phyloP scores from a whole-genome alignment of 805 yeast species.

The Wickerhamiella siamensis region DNA sequence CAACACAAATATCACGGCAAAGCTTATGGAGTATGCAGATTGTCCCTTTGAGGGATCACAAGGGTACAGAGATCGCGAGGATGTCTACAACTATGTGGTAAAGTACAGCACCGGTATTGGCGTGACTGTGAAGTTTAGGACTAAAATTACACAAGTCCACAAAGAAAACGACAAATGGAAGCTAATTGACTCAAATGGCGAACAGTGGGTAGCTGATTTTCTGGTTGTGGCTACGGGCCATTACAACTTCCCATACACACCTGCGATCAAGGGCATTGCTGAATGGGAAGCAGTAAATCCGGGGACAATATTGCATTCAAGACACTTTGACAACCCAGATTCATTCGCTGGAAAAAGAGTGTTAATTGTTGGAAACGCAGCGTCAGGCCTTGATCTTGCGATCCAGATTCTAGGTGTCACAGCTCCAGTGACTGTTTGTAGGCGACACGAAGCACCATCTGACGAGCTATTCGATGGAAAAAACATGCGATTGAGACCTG shows the following conservation, averaged over 20 bases:
- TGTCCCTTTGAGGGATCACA: constrained; percentile 37
- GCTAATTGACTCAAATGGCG: constrained; percentile 25
- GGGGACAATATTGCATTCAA: constrained; percentile 37
- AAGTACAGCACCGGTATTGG: constrained; percentile 35
- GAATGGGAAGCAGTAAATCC: constrained; percentile 21
- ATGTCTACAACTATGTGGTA: constrained; percentile 47
- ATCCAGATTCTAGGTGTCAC: constrained; percentile 39
- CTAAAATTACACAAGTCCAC: constrained; percentile 34
- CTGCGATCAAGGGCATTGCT: constrained; percentile 39
- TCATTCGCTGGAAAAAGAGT: constrained; percentile 34
- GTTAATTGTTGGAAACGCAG: constrained; percentile 60
- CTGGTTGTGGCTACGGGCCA: constrained; percentile 53
- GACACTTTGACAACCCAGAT: constrained; percentile 35
- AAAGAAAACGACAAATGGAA: constrained; percentile 30
- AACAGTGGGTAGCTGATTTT: constrained; percentile 33
- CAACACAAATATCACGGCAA: constrained; percentile 55
- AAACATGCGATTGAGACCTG: constrained; percentile 28
- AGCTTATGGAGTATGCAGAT: constrained; percentile 49
- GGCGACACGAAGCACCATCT: constrained; percentile 31
- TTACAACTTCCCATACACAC: constrained; percentile 46
- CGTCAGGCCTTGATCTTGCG: constrained; percentile 65
- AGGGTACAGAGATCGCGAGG: constrained; percentile 43
- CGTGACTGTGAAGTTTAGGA: constrained; percentile 30
- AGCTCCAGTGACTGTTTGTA: constrained; percentile 34
- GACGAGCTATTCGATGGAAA: constrained; percentile 25